Evolutionary conservation across 176 grass and related monocot species (phyloP).

Genomic region (Raddia distichophylla): DNA sequence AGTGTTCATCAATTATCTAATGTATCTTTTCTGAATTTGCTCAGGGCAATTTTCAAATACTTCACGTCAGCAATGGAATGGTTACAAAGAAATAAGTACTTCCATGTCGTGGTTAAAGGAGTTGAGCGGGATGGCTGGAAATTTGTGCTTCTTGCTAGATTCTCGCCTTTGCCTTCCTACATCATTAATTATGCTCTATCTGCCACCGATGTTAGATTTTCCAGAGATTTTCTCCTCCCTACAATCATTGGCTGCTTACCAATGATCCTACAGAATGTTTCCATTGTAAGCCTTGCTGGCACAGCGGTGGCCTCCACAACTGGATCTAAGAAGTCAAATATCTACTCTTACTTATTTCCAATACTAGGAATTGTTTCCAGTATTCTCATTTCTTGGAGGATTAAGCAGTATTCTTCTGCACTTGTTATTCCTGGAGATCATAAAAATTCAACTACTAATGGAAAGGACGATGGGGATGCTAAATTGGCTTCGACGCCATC

Average conservation of each 20-base stretch:
- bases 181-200: slow-evolving; percentile 93
- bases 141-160: slow-evolving; percentile 94
- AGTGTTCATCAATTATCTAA: slow-evolving; percentile 23
- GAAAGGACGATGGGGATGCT: slow-evolving; percentile 19
- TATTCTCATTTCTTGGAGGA: slow-evolving; percentile 89
- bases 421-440: slow-evolving; percentile 62
- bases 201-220: slow-evolving; percentile 77
- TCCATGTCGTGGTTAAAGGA: slow-evolving; percentile 80
- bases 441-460: slow-evolving; percentile 26
- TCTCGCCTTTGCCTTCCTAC: slow-evolving; percentile 90
- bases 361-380: slow-evolving; percentile 78
- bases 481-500: slow-evolving; percentile 14
- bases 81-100: slow-evolving; percentile 76
- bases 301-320: slow-evolving; percentile 70
- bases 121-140: slow-evolving; percentile 92
- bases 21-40: slow-evolving; percentile 30
- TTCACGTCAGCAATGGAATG: slow-evolving; percentile 91
- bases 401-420: slow-evolving; percentile 85
- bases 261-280: slow-evolving; percentile 98
- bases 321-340: slow-evolving; percentile 68
- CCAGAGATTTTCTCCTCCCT: slow-evolving; percentile 92
- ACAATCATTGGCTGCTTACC: slow-evolving; percentile 88
- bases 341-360: slow-evolving; percentile 79
- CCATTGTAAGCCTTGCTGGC: slow-evolving; percentile 86
- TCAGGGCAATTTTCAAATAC: slow-evolving; percentile 76